Evolutionary conservation across 2,329 filamentous ascomycete species (phyloP).

Genomic region (Penicillium fuscoglaucum): DNA sequence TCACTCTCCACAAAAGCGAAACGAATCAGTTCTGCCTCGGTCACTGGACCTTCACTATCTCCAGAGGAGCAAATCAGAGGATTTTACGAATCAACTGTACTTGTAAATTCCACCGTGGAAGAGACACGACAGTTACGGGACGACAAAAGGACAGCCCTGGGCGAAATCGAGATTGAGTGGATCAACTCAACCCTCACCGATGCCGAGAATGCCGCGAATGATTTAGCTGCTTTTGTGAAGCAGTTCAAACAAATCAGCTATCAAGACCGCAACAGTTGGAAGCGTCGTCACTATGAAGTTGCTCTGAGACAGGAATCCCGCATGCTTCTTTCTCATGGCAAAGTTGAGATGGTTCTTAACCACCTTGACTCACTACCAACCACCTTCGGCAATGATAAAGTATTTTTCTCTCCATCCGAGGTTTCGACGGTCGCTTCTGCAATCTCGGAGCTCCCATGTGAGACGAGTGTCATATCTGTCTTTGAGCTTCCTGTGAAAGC

Average conservation of each 20-base stretch:
- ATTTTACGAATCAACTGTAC: conserved; percentile 9
- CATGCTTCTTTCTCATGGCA: conserved; percentile 21
- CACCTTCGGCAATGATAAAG: not conserved
- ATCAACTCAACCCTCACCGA: conserved; percentile 31
- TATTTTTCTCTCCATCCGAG: not conserved
- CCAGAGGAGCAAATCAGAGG: conserved; percentile 13
- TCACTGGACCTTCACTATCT: not conserved
- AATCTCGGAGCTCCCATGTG: not conserved
- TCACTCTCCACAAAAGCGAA: not conserved
- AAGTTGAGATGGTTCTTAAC: conserved; percentile 21
- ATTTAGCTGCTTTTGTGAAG: conserved; percentile 29
- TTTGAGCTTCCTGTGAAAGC: not conserved
- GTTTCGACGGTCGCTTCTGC: not conserved
- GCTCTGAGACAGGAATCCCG: conserved; percentile 18
- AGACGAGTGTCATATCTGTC: not conserved
- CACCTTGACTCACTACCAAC: conserved; percentile 13
- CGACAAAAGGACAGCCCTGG: conserved; percentile 9
- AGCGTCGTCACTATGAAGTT: conserved; percentile 15
- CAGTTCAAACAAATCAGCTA: conserved; percentile 16
- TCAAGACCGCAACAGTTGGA: conserved; percentile 24
- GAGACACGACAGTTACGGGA: conserved; percentile 13
- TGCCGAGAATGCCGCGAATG: conserved; percentile 35
- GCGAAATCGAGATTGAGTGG: conserved; percentile 28
- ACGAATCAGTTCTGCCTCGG: not conserved
- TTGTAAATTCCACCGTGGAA: conserved; percentile 1